Evolutionary conservation across 306 rosid genomes (phyloP).

Genomic region (Prosopis cineraria): DNA sequence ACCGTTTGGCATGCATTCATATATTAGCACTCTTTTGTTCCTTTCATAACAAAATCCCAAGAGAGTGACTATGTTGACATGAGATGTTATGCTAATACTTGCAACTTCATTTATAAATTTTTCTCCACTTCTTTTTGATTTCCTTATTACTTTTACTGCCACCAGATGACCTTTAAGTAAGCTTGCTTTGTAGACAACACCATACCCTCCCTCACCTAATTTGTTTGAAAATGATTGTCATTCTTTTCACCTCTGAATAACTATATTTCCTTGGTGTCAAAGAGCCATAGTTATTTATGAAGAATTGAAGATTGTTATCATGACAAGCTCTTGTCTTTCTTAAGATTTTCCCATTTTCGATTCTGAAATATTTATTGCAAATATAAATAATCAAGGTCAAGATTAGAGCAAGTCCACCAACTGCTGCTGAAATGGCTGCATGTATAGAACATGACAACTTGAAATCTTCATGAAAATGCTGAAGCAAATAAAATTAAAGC

Average conservation of each 20-base stretch:
- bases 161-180: constrained; percentile 37
- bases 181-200: no score
- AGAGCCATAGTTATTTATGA: constrained; percentile 8
- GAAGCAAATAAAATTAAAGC: background rate
- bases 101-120: no score
- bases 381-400: background rate
- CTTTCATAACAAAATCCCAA: no score
- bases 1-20: constrained; percentile 47
- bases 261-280: constrained; percentile 24
- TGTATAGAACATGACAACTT: background rate
- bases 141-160: constrained; percentile 37
- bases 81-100: constrained; percentile 48
- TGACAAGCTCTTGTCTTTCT: background rate
- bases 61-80: constrained; percentile 44
- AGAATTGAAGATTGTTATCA: no score
- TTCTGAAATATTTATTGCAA: background rate
- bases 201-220: no score
- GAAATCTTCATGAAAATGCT: background rate
- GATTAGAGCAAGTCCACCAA: background rate
- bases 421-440: no score
- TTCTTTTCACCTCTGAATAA: no score
- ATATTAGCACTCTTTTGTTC: constrained; percentile 44
- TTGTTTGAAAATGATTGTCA: no score
- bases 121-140: constrained; percentile 35
- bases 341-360: background rate